phyloP scores from a whole-genome alignment of 1,284 basidiomycete species.

The Termitomyces sp. region DNA sequence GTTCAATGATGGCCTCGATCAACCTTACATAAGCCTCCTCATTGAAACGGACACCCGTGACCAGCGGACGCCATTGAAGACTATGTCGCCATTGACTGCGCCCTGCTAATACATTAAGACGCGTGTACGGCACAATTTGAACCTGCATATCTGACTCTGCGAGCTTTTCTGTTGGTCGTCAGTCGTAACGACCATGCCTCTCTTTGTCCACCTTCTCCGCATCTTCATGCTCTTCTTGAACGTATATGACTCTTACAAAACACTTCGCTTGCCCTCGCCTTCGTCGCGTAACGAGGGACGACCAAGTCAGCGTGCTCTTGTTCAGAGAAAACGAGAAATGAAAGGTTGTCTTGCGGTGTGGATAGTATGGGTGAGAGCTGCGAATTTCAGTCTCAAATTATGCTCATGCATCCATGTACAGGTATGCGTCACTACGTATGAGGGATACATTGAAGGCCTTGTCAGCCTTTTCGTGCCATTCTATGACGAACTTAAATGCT shows the following conservation, averaged over 20 bases:
- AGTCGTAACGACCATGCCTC: slow-evolving; percentile 43
- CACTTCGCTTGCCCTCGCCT: slow-evolving; percentile 58
- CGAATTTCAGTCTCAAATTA: neutral
- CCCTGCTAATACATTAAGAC: slow-evolving; percentile 9
- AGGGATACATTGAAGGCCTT: slow-evolving; percentile 56
- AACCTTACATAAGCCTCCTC: slow-evolving; percentile 15
- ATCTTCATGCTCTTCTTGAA: slow-evolving; percentile 69
- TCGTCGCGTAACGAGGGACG: slow-evolving; percentile 56
- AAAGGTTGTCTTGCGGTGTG: slow-evolving; percentile 78
- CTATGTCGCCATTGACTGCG: slow-evolving; percentile 7
- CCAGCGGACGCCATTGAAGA: slow-evolving; percentile 6
- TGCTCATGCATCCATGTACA: slow-evolving; percentile 23
- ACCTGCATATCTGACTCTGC: neutral
- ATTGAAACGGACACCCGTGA: slow-evolving; percentile 13
- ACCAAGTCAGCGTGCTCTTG: slow-evolving; percentile 59
- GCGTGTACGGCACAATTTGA: slow-evolving; percentile 7
- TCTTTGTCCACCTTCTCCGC: slow-evolving; percentile 64
- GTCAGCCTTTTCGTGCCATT: slow-evolving; percentile 70
- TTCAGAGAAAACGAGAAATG: slow-evolving; percentile 74
- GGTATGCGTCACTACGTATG: slow-evolving; percentile 62
- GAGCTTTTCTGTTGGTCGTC: neutral
- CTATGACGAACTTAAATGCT: slow-evolving; percentile 71
- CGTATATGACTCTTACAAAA: slow-evolving; percentile 79
- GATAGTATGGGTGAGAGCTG: slow-evolving; percentile 69
- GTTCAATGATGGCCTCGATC: slow-evolving; percentile 6